Evolutionary conservation across 306 rosid species (phyloP).

Genomic region (Bauhinia variegata): DNA sequence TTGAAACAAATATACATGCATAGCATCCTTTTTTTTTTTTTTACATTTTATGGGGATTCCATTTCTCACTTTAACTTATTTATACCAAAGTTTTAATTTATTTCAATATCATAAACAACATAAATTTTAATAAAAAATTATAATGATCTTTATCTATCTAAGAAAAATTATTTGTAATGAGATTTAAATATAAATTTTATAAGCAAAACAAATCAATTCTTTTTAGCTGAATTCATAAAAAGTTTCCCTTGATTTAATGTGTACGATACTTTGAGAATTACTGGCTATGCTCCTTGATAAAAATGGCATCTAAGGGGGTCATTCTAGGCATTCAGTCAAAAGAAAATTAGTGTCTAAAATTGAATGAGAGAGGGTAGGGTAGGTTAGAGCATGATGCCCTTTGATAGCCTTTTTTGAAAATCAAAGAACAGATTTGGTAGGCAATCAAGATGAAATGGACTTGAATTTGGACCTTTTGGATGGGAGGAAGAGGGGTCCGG

Average conservation of each 20-base stretch:
- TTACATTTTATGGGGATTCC: too few species aligned
- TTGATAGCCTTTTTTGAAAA: neutral
- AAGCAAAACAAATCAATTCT: too few species aligned
- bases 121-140: too few species aligned
- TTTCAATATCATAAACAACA: too few species aligned
- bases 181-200: too few species aligned
- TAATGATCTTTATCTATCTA: too few species aligned
- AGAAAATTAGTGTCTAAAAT: slow-evolving; percentile 29
- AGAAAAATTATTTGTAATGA: too few species aligned
- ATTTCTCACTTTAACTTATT: too few species aligned
- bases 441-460: slow-evolving; percentile 34
- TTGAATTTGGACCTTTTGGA: neutral
- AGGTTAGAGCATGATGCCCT: too few species aligned
- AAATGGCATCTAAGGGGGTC: slow-evolving; percentile 43
- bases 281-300: slow-evolving; percentile 31
- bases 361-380: slow-evolving; percentile 23
- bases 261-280: neutral
- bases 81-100: too few species aligned
- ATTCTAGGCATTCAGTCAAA: slow-evolving; percentile 34
- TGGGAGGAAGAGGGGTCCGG: slow-evolving; percentile 6
- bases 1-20: too few species aligned
- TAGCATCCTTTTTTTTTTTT: too few species aligned
- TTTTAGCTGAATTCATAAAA: slow-evolving; percentile 10
- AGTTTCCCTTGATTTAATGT: neutral
- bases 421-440: neutral